These are phyloP conservation scores for Ogataea kodamae DNA, from an alignment of 805 yeast species.

Conservation along the genomic window DNA sequence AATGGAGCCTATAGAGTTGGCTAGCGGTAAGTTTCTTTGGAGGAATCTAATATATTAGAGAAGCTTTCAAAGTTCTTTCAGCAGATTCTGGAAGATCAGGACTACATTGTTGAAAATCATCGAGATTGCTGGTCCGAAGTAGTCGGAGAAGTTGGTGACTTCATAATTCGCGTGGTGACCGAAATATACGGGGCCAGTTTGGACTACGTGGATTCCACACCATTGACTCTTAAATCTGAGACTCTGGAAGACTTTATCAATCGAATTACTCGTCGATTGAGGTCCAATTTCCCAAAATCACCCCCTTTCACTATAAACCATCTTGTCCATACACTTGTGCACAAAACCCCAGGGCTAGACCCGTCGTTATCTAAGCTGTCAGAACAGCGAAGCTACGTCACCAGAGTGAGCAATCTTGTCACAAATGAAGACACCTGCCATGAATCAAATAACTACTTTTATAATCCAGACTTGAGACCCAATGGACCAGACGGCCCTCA, in stretches of 20 bases:
- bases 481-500: slow-evolving; percentile 7
- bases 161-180: slow-evolving; percentile 12
- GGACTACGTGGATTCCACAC: slow-evolving; percentile 12
- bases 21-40: slow-evolving; percentile 3
- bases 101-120: slow-evolving; percentile 18
- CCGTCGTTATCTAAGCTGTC: slow-evolving; percentile 1
- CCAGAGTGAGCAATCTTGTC: slow-evolving; percentile 18
- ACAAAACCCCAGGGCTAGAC: slow-evolving; percentile 16
- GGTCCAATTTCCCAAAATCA: slow-evolving; percentile 17
- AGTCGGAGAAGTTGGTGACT: slow-evolving; percentile 10
- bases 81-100: slow-evolving; percentile 17
- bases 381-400: slow-evolving; percentile 9
- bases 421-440: slow-evolving; percentile 16
- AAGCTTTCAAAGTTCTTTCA: slow-evolving; percentile 9
- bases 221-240: slow-evolving; percentile 13
- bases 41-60: slow-evolving; percentile 8
- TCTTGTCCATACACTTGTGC: slow-evolving; percentile 12
- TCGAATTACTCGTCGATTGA: slow-evolving; percentile 13
- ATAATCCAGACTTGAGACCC: slow-evolving; percentile 8
- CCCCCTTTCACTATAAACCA: slow-evolving; percentile 31
- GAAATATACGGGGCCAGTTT: slow-evolving; percentile 19
- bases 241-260: slow-evolving; percentile 15
- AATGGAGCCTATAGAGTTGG: slow-evolving; percentile 7
- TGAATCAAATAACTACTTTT: slow-evolving; percentile 16
- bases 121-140: slow-evolving; percentile 14